Conservation (phyloP, 768 basidiomycete species). For the Pleurotus cornucopiae region DNA sequence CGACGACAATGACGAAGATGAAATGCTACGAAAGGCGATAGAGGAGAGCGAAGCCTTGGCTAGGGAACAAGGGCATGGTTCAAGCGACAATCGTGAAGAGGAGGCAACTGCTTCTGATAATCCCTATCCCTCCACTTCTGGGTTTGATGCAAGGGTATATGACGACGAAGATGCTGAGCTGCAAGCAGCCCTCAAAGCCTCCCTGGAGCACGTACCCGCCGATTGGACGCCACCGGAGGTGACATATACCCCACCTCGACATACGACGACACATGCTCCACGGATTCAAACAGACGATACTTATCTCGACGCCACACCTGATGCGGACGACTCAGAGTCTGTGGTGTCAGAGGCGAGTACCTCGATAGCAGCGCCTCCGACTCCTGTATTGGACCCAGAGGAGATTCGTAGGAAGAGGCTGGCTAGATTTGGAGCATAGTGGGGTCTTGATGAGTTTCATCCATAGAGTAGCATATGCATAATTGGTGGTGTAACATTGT, state of each 20-base stretch:
- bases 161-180: conserved; percentile 88
- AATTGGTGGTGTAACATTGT: no score
- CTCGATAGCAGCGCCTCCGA: conserved; percentile 17
- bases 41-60: conserved; percentile 55
- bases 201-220: conserved; percentile 60
- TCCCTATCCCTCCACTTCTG: background rate
- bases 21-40: conserved; percentile 52
- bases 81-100: conserved; percentile 11
- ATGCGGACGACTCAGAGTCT: conserved; percentile 31
- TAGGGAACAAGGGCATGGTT: conserved; percentile 18
- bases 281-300: background rate
- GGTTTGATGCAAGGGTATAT: conserved; percentile 43
- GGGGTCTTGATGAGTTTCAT: background rate
- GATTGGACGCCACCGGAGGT: conserved; percentile 40
- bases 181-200: conserved; percentile 84
- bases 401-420: conserved; percentile 63
- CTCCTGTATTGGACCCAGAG: conserved; percentile 48
- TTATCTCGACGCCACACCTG: conserved; percentile 5
- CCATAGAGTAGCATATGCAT: no score
- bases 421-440: conserved; percentile 57
- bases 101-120: conserved; percentile 20
- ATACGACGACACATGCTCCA: background rate
- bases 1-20: conserved; percentile 55
- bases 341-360: conserved; percentile 31
- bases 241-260: conserved; percentile 8